phyloP scores from a whole-genome alignment of 139 green algal species.

The Picochlorum sp. region DNA sequence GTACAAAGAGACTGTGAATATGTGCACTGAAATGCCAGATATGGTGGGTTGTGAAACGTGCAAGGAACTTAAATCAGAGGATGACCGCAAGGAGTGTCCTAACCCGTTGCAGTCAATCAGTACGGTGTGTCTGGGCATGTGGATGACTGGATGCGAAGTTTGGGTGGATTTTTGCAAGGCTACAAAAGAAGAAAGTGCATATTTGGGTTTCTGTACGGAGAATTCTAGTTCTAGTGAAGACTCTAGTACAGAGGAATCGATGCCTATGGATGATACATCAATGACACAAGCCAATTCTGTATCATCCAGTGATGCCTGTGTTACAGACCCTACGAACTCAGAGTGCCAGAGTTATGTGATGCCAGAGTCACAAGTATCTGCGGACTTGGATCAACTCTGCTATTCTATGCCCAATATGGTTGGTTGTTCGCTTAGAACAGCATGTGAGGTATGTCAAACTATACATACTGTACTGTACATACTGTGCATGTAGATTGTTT shows the following conservation, averaged over 20 bases:
- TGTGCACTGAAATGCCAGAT: not conserved
- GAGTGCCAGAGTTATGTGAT: slow-evolving; percentile 5
- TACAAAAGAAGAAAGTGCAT: not conserved
- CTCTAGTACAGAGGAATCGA: not conserved
- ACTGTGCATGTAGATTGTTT: too few species aligned
- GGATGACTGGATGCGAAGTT: not conserved
- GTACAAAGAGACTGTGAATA: not conserved
- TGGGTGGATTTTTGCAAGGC: not conserved
- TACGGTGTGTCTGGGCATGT: not conserved
- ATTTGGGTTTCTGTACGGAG: not conserved
- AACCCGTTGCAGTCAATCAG: not conserved
- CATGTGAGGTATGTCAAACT: slow-evolving; percentile 9
- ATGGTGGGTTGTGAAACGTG: not conserved
- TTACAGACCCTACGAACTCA: not conserved
- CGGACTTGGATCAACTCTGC: slow-evolving; percentile 9
- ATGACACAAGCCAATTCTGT: not conserved
- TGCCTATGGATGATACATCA: not conserved
- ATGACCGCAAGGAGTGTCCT: not conserved
- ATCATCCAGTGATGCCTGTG: not conserved
- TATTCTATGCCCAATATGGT: slow-evolving; percentile 11
- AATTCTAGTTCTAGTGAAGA: not conserved
- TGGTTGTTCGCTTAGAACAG: slow-evolving; percentile 13
- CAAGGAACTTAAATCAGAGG: not conserved
- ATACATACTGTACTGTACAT: too few species aligned
- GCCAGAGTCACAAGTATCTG: not conserved